Base-by-base conservation (phyloP, 1,284 basidiomycete species). In the Phlebopus sp. region DNA sequence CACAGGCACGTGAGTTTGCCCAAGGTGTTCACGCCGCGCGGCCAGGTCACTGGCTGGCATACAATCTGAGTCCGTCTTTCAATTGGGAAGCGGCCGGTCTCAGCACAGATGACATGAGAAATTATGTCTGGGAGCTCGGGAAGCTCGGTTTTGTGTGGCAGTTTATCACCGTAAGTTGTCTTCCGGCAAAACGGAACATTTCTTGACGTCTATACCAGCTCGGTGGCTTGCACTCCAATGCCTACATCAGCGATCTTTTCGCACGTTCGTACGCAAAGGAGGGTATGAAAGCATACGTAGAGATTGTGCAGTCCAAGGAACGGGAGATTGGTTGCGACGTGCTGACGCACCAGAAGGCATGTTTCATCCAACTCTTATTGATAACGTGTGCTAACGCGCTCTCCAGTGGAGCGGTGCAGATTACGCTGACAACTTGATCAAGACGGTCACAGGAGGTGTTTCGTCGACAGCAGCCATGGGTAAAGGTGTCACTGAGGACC, bases 381-480 rank as follows among this genome's bases (percentile, higher is more conserved):
- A 44, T 46, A 58, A 36, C 59, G 36, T 42, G 46, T 36, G 32
- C 49, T 66, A 34, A 54, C 46, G 30, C 10, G 37, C 23, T 21
- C 18, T 52, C 45, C 58, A 93, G 86, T 97, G 94, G 94, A 92
- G 88, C 53, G 94, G 94, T 37, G 94, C 90, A 14, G 92, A 97
- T 68, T 96, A 92, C 63, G 88, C 91, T 42, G 95, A 97, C 70
- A 86, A 82, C 56, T 71, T 96, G 55, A 81, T 97, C 72, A 95
- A 93, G 81, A 94, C 94, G 6, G 90, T 96, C 39, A 96, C 93
- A 34, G 94, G 94, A 37, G 94, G 95, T 52, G 81, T 97, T 51
- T 94, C 91, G n/a, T 92, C 90, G 31, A 97, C 93, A 11, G 83
- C 93, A 9, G 93, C 95, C 15, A 97, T 97, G 94, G 94, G 94